A percentile compares a stretch with the other conserved stretches of the same genome.
phyloP scores from a whole-genome alignment of 2,329 filamentous ascomycete species.

The Myriosclerotinia duriaeana region DNA sequence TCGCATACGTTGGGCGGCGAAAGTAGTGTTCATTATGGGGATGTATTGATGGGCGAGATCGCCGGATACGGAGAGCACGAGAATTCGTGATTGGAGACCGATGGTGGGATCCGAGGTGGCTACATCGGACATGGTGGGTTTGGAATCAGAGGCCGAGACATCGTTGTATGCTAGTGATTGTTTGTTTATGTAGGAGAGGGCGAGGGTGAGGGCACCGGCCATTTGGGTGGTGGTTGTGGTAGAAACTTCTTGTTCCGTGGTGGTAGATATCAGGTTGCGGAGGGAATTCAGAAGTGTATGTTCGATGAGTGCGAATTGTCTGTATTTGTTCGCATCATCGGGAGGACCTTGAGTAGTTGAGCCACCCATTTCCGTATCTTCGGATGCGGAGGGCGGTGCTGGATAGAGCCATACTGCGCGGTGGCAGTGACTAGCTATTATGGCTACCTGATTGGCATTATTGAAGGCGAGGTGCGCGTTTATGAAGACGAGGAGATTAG shows the following conservation, averaged over 20 bases:
- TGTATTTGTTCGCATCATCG: slow-evolving; percentile 78
- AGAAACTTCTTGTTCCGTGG: slow-evolving; percentile 63
- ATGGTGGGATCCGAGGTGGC: slow-evolving; percentile 40
- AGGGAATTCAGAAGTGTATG: slow-evolving; percentile 74
- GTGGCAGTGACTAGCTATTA: slow-evolving; percentile 86
- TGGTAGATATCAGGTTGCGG: slow-evolving; percentile 67
- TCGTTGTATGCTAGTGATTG: slow-evolving; percentile 42
- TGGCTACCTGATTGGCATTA: slow-evolving; percentile 87
- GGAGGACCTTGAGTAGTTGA: slow-evolving; percentile 36
- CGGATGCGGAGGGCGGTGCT: slow-evolving; percentile 43
- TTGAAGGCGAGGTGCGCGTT: slow-evolving; percentile 95
- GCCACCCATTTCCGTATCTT: slow-evolving; percentile 60
- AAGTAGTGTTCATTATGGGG: slow-evolving; percentile 96
- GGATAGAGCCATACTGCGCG: slow-evolving; percentile 91
- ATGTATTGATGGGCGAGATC: slow-evolving; percentile 91
- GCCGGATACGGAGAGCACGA: slow-evolving; percentile 84
- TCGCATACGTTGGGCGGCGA: slow-evolving; percentile 83
- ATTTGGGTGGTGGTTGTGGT: slow-evolving; percentile 77
- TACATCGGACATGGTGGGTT: slow-evolving; percentile 29
- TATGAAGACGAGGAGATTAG: slow-evolving; percentile 90
- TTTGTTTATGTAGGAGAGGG: slow-evolving; percentile 88
- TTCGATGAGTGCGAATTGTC: slow-evolving; percentile 86
- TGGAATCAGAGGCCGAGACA: slow-evolving; percentile 38
- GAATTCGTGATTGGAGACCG: slow-evolving; percentile 74
- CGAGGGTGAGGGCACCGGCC: slow-evolving; percentile 85